These are phyloP conservation scores for Bertia moriformis DNA, from an alignment of 2,329 filamentous ascomycete species.

Conservation along the genomic window DNA sequence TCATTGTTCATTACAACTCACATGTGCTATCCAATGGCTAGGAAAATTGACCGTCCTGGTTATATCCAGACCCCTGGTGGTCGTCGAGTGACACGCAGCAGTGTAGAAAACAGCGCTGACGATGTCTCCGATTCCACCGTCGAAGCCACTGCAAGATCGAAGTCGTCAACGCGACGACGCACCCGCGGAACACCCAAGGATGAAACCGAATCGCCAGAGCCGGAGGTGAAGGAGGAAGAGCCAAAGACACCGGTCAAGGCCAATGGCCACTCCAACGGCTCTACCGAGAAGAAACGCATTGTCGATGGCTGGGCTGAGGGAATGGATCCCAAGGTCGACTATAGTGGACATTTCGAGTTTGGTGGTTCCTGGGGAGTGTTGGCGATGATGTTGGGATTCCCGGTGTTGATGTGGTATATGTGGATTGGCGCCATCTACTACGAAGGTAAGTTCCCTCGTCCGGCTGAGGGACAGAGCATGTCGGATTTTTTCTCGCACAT, in stretches of 20 bases:
- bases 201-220: not conserved
- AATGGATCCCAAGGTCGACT: constrained; percentile 18
- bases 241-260: not conserved
- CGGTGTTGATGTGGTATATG: constrained; percentile 68
- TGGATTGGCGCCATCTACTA: constrained; percentile 66
- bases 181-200: not conserved
- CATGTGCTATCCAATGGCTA: not conserved
- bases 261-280: not conserved
- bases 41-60: constrained; percentile 6
- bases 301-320: constrained; percentile 13
- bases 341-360: constrained; percentile 36
- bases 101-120: not conserved
- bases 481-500: constrained; percentile 43
- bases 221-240: not conserved
- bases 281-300: not conserved
- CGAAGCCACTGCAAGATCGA: not conserved
- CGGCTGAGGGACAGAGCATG: constrained; percentile 34
- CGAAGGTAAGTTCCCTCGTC: constrained; percentile 49
- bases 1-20: not conserved
- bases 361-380: constrained; percentile 50
- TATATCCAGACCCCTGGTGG: constrained; percentile 7
- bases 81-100: constrained; percentile 3
- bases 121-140: not conserved
- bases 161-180: not conserved
- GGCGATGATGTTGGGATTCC: constrained; percentile 61